Base-by-base conservation (phyloP, 495 filamentous ascomycete genomes). In the Echria macrotheca region DNA sequence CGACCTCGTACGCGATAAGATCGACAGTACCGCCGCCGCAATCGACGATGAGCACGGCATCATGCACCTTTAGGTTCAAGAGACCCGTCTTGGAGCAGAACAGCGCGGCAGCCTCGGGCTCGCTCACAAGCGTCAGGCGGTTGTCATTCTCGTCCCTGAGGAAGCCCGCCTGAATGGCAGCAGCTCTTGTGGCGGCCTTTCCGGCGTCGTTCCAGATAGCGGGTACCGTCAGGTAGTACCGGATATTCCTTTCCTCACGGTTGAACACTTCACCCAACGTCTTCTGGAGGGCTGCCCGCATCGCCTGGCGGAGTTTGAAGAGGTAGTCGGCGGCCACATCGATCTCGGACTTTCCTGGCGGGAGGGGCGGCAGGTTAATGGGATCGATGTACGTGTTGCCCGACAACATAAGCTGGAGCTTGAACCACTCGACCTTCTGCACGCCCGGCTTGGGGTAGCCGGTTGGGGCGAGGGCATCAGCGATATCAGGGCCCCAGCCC, bases 391-490 rank as follows among this genome's bases (percentile, higher is more conserved):
- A 87, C 4, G 83, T 87, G 70, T 87, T 87, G 49, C 83, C 83
- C 17, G 82, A 85, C 45, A 87, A 68, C 83, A 87, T 87, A 36
- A 87, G 73, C 69, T 87, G 83, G 18, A 86, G 75, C 70, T 87
- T 87, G 73, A 87, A 86, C 83, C 83, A 87, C 57, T 87, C 83
- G 6, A 87, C 83, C 68, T 86, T 87, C 58, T 87, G 83, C 50
- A 87, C 83, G 50, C 83, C 83, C 7, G 81, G 81, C 69, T 86
- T 87, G 44, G 83, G 83, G 63, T 86, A 86, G 42, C 83, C 83
- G 24, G 83, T 86, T 22, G 83, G 83, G 36, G 83, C 83, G 44
- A 87, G 70, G 36, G 83, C 83, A 65, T 87, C 83, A 24, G 83
- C 83, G 52, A 87, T 86, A 67, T 87, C 83, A 41, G 83, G 83